These are phyloP conservation scores for Aureobasidium sp. DNA, from an alignment of 2,329 filamentous ascomycete species.

Conservation along the genomic window DNA sequence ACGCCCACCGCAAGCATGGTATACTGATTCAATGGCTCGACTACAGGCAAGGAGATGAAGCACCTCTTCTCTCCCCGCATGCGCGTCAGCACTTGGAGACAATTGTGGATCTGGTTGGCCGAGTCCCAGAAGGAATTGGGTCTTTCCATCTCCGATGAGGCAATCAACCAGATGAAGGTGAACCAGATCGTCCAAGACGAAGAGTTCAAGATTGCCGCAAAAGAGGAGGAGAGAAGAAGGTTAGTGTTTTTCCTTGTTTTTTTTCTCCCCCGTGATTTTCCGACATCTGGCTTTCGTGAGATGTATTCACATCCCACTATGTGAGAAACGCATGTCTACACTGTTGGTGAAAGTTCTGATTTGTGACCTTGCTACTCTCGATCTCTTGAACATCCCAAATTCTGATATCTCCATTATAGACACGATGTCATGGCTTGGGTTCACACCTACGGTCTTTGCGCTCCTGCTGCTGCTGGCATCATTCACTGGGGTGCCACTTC, in stretches of 20 bases:
- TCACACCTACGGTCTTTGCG: conserved; percentile 59
- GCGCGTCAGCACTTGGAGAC: conserved; percentile 70
- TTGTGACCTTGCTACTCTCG: not conserved
- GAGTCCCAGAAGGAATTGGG: conserved; percentile 77
- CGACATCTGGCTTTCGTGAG: not conserved
- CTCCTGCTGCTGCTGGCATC: conserved; percentile 71
- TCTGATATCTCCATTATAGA: conserved; percentile 18
- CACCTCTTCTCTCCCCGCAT: conserved; percentile 71
- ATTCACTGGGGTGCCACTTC: conserved; percentile 69
- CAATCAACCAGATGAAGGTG: conserved; percentile 41
- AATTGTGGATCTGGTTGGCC: conserved; percentile 79
- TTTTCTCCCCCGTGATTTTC: not conserved
- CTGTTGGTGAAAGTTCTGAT: too few relatives aligned
- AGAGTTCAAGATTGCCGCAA: conserved; percentile 42
- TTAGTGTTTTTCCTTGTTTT: not conserved
- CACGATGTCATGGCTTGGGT: conserved; percentile 51
- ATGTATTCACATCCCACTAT: not conserved
- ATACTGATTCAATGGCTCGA: conserved; percentile 13
- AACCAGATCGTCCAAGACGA: conserved; percentile 41
- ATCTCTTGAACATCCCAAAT: not conserved
- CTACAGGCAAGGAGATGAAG: conserved; percentile 55
- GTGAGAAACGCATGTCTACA: not conserved
- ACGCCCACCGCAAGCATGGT: not conserved
- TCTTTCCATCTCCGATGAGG: conserved; percentile 64
- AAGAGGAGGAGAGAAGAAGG: conserved; percentile 41